Conservation (phyloP, 2,329 filamentous ascomycete genomes). For the Podosphaera aphanis region DNA sequence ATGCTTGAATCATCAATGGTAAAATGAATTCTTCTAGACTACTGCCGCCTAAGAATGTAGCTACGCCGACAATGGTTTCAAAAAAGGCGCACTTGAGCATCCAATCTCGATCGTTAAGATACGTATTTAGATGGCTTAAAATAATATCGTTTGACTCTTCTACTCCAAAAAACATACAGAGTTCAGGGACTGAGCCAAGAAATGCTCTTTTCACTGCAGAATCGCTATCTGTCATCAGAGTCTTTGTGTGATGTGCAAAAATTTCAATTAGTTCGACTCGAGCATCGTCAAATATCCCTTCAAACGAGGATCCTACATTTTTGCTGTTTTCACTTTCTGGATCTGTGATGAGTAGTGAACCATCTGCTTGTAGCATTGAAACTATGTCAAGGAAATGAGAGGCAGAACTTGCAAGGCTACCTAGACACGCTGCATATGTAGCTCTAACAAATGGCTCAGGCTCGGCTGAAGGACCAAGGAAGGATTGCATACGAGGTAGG, state of each 20-base stretch:
- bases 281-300: conserved; percentile 72
- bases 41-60: conserved; percentile 68
- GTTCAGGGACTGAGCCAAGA: conserved; percentile 66
- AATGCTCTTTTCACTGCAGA: conserved; percentile 76
- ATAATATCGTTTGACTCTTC: conserved; percentile 90
- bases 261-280: conserved; percentile 58
- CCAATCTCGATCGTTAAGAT: conserved; percentile 91
- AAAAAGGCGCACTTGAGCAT: conserved; percentile 92
- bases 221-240: conserved; percentile 68
- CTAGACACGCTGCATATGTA: conserved; percentile 80
- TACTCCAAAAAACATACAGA: conserved; percentile 88
- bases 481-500: conserved; percentile 36
- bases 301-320: conserved; percentile 46
- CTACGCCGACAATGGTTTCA: conserved; percentile 80
- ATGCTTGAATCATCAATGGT: conserved; percentile 81
- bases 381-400: conserved; percentile 75
- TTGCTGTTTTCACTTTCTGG: conserved; percentile 54
- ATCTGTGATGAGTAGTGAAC: conserved; percentile 53
- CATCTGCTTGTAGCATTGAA: conserved; percentile 64
- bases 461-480: conserved; percentile 28
- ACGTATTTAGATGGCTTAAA: conserved; percentile 85
- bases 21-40: conserved; percentile 88
- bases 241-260: conserved; percentile 74
- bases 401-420: conserved; percentile 68
- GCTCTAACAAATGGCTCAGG: conserved; percentile 55